Evolutionary conservation across 495 filamentous ascomycete genomes (phyloP), one percentile per base, ranked within the genome.

Genomic region (Penicillium tannophilum): DNA sequence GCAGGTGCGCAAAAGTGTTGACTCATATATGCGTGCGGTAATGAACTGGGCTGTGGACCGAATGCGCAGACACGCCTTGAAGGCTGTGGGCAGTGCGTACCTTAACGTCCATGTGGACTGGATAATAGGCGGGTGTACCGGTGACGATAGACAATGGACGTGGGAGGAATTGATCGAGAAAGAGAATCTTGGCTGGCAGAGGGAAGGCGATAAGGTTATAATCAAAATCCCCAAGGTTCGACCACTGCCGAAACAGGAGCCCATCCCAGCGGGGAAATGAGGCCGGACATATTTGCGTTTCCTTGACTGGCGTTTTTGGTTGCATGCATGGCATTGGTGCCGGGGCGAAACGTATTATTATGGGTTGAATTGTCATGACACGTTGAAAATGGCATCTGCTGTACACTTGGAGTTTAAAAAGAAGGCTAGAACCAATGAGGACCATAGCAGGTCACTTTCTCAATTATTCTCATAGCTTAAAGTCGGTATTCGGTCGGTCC

Each of bases 61-160:
- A 51, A 78, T 97, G 63, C 80, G 86, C 61, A 78, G 77, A 62
- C 87, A 89, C 58, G 84, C 91, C 55, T 76, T 98, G 56, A 92
- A 92, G 74, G 91, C 91, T 62, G 82, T 97, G 44, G 91, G 91
- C 11, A 82, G 86, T 72, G 82, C 86, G 12, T 98, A 98, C 72
- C 75, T 97, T 60, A 87, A 70, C 43, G 83, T 90, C 11, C 86
- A 90, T 60, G 68, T 84, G 54, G 63, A 55, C 16, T 84, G 77
- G 75, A 64, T 84, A 24, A 54, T 76, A 53, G 65, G 70, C 49
- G 73, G 72, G 35, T 79, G 75, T 53, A 77, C 76, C 9, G 76
- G 77, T 4, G 89, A 86, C 61, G 66, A 92, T 47, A 86, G 90
- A 74, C 70, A 69, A 55, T 83, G 81, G 68, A 86, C 86, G 17